Evolutionary conservation across 768 basidiomycete species (phyloP).

Genomic region (Xanthoconium stramineum): DNA sequence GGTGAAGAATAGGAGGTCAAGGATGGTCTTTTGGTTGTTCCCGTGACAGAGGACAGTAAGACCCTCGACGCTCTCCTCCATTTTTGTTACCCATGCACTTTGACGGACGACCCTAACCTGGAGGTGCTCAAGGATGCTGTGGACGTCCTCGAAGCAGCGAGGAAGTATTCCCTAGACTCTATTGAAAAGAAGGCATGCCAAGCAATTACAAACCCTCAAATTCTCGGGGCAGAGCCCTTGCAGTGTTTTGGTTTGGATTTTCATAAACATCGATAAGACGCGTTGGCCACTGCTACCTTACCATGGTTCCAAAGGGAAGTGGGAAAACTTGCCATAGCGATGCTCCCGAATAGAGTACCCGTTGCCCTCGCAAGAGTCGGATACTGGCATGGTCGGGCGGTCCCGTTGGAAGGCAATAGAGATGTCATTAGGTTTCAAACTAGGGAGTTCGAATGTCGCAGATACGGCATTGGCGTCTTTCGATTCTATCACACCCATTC

Average conservation of each 20-base stretch:
- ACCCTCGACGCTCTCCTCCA: no score
- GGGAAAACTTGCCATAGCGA: conserved; percentile 40
- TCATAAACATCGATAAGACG: neutral
- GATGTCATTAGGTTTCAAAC: conserved; percentile 48
- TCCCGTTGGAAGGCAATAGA: conserved; percentile 44
- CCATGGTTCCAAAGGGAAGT: conserved; percentile 44
- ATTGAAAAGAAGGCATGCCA: no score
- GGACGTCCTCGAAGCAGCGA: no score
- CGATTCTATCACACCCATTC: conserved; percentile 47
- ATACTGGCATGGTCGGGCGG: conserved; percentile 43
- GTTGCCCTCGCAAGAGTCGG: conserved; percentile 33
- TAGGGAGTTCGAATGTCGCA: conserved; percentile 33
- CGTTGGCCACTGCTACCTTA: conserved; percentile 11
- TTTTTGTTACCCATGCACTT: no score
- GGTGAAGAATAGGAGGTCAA: no score
- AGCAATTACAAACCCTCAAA: no score
- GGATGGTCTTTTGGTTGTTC: no score
- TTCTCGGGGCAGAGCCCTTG: conserved; percentile 28
- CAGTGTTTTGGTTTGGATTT: conserved; percentile 37
- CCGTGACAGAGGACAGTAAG: no score
- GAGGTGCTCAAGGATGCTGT: no score
- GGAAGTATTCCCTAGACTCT: no score
- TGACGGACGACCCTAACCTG: no score
- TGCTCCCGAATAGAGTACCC: conserved; percentile 46
- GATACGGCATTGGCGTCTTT: conserved; percentile 39